A percentile compares a stretch with the other conserved stretches of the same genome.
Evolutionary conservation across 441 rosid species (phyloP).

Genomic region (Aleurites moluccanus): DNA sequence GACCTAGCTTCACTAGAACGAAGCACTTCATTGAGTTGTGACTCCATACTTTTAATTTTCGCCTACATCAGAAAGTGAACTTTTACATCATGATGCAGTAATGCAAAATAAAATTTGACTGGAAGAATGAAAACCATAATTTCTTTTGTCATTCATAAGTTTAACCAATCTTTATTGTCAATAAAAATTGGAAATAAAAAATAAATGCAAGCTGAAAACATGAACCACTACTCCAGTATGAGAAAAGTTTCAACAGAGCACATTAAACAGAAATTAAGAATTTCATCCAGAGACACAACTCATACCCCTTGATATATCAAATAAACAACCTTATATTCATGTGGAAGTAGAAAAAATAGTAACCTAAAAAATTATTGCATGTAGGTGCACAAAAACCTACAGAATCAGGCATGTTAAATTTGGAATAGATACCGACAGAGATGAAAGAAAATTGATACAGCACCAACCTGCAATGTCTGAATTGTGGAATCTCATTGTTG

Average conservation of each 20-base stretch:
- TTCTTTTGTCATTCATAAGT: background rate
- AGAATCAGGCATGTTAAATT: background rate
- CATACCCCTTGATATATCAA: background rate
- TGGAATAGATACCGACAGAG: background rate
- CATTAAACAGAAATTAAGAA: conserved; percentile 4
- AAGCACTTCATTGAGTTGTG: conserved; percentile 65
- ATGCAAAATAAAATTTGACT: conserved; percentile 9
- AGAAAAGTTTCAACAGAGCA: conserved; percentile 1
- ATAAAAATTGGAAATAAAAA: background rate
- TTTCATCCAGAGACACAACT: background rate
- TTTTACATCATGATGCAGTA: conserved; percentile 11
- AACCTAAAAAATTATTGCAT: background rate
- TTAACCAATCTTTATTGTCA: background rate
- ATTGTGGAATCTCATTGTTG: conserved; percentile 78
- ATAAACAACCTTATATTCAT: background rate
- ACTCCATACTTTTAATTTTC: conserved; percentile 67
- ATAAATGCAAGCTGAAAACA: conserved; percentile 3
- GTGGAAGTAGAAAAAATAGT: background rate
- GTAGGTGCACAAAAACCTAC: background rate
- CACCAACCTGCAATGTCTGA: conserved; percentile 79
- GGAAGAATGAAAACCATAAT: conserved; percentile 19
- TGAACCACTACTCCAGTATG: background rate
- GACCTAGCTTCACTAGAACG: conserved; percentile 50
- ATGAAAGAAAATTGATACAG: background rate
- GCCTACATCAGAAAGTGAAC: conserved; percentile 49